A percentile compares a stretch with the other conserved stretches of the same genome.
phyloP scores from a whole-genome alignment of 2,329 filamentous ascomycete species.

The Chrysosporium queenslandicum region DNA sequence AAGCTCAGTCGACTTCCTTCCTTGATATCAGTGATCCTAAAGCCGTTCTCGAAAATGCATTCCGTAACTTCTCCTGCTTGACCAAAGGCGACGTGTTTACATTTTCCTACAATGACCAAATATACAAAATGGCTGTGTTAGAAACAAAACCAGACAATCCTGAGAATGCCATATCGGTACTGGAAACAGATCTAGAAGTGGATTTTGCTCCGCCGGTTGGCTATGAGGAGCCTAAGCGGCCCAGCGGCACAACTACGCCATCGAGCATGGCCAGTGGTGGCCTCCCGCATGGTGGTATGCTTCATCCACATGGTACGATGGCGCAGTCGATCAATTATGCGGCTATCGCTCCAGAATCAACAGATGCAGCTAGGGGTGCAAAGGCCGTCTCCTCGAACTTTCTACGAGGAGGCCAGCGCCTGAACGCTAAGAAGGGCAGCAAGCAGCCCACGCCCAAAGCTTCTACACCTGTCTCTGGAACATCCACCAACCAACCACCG shows the following conservation, averaged over 20 bases:
- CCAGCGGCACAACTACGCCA: conserved; percentile 79
- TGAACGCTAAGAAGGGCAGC: conserved; percentile 71
- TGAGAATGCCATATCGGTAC: conserved; percentile 77
- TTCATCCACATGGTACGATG: conserved; percentile 87
- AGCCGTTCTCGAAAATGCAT: conserved; percentile 91
- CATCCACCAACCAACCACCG: conserved; percentile 38
- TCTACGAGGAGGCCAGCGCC: conserved; percentile 63
- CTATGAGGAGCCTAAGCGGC: conserved; percentile 75
- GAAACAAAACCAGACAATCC: conserved; percentile 81
- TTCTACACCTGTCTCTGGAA: conserved; percentile 58
- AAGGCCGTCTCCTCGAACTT: conserved; percentile 66
- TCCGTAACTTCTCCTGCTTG: conserved; percentile 88
- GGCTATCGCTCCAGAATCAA: conserved; percentile 70
- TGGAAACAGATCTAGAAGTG: conserved; percentile 92
- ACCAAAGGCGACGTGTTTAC: conserved; percentile 92
- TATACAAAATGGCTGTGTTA: conserved; percentile 85
- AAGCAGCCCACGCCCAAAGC: conserved; percentile 65
- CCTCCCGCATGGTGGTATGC: conserved; percentile 58
- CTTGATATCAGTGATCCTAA: conserved; percentile 96
- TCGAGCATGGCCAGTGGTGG: conserved; percentile 50
- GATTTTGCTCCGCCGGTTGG: conserved; percentile 92
- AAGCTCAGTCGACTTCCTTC: conserved; percentile 86
- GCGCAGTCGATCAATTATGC: conserved; percentile 96
- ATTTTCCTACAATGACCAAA: conserved; percentile 90
- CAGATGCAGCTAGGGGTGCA: conserved; percentile 52